Evolutionary conservation across 2,329 filamentous ascomycete genomes (phyloP).

Genomic region (Fusarium torulosum): DNA sequence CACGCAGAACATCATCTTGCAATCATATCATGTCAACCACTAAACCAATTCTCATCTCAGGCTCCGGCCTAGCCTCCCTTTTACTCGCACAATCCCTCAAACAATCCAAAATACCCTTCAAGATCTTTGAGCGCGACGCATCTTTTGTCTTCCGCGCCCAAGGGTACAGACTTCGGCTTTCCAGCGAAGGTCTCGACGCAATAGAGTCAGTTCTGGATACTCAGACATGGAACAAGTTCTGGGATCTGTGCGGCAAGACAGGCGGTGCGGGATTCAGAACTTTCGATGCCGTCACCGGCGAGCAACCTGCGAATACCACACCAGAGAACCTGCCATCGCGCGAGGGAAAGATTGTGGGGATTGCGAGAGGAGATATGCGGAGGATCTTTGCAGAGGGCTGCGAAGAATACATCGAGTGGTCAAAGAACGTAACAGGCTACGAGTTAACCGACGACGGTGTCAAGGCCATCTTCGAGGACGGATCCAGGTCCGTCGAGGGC

Average conservation of each 20-base stretch:
- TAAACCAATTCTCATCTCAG: slow-evolving; percentile 59
- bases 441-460: slow-evolving; percentile 68
- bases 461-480: slow-evolving; percentile 69
- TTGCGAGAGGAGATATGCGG: slow-evolving; percentile 73
- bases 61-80: slow-evolving; percentile 59
- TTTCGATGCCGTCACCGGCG: slow-evolving; percentile 67
- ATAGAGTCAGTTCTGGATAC: slow-evolving; percentile 69
- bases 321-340: slow-evolving; percentile 61
- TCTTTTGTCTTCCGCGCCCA: slow-evolving; percentile 68
- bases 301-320: slow-evolving; percentile 51
- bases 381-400: slow-evolving; percentile 68
- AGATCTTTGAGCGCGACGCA: slow-evolving; percentile 67
- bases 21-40: slow-evolving; percentile 27
- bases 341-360: slow-evolving; percentile 70
- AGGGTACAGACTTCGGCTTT: slow-evolving; percentile 72
- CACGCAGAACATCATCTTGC: neutral
- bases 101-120: slow-evolving; percentile 61
- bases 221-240: slow-evolving; percentile 65
- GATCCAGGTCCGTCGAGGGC: slow-evolving; percentile 68
- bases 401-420: slow-evolving; percentile 68
- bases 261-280: slow-evolving; percentile 65
- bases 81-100: slow-evolving; percentile 60
- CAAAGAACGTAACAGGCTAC: slow-evolving; percentile 68
- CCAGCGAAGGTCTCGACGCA: slow-evolving; percentile 67
- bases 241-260: slow-evolving; percentile 70